A percentile compares a stretch with the other conserved stretches of the same genome.
Evolutionary conservation across 1,139 yeast genomes (phyloP).

Genomic region (Meyerozyma sp.): DNA sequence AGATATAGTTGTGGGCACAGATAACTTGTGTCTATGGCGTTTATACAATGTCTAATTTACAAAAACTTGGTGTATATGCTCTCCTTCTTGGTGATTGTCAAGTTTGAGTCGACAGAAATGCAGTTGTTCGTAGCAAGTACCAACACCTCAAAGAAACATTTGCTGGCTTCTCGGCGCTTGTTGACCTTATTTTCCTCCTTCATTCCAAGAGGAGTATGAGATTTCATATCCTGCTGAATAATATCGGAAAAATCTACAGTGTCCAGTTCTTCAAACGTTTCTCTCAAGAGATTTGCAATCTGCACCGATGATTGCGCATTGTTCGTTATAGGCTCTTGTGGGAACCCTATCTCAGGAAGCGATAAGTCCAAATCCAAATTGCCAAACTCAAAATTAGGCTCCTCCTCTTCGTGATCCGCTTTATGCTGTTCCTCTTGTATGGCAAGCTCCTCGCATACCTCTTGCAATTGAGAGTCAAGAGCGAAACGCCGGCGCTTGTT

Average conservation of each 20-base stretch:
- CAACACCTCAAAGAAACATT: slow-evolving; percentile 75
- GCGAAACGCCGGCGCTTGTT: slow-evolving; percentile 18
- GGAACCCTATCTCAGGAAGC: slow-evolving; percentile 27
- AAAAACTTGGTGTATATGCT: slow-evolving; percentile 41
- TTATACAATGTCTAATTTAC: slow-evolving; percentile 13
- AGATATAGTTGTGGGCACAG: neutral
- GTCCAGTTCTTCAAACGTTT: slow-evolving; percentile 19
- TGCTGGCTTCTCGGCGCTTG: slow-evolving; percentile 59
- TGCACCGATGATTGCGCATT: slow-evolving; percentile 47
- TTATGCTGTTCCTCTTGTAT: slow-evolving; percentile 17
- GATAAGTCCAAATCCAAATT: slow-evolving; percentile 36
- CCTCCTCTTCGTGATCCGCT: slow-evolving; percentile 14
- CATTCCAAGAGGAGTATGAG: slow-evolving; percentile 25
- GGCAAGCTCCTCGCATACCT: slow-evolving; percentile 26
- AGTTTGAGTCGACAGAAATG: slow-evolving; percentile 57
- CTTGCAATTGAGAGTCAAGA: slow-evolving; percentile 20
- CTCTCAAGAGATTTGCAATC: slow-evolving; percentile 49
- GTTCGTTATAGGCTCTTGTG: slow-evolving; percentile 10
- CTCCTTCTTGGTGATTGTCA: slow-evolving; percentile 48
- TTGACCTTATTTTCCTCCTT: slow-evolving; percentile 17
- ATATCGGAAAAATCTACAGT: slow-evolving; percentile 35
- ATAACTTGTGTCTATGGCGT: slow-evolving; percentile 9
- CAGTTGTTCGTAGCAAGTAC: slow-evolving; percentile 80
- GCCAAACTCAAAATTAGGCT: slow-evolving; percentile 18
- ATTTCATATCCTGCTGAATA: slow-evolving; percentile 31